A percentile compares a stretch with the other conserved stretches of the same genome.
Conservation (phyloP, 306 rosid species). For the Begonia loranthoides region DNA sequence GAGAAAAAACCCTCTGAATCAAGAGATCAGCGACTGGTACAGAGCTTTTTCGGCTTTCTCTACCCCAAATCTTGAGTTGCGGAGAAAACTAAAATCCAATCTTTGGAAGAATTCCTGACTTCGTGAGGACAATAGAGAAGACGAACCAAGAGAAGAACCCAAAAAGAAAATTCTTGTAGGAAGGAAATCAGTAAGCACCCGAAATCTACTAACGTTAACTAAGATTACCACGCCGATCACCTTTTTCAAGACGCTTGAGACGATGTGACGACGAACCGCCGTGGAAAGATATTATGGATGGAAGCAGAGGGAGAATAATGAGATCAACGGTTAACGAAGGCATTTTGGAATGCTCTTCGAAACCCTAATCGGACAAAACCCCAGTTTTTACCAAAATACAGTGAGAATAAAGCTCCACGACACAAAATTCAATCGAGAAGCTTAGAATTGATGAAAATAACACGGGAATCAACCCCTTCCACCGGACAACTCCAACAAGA, state of each 20-base stretch:
- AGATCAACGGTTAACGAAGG: constrained; percentile 39
- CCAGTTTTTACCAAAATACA: not conserved
- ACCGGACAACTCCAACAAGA: not conserved
- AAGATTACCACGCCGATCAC: constrained; percentile 96
- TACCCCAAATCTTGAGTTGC: constrained; percentile 10
- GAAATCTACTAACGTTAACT: constrained; percentile 41
- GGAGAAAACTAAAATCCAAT: constrained; percentile 8
- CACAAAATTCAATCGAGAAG: no score
- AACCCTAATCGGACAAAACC: constrained; percentile 33
- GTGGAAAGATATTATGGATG: constrained; percentile 32
- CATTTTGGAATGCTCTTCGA: constrained; percentile 85
- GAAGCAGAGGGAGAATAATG: constrained; percentile 22
- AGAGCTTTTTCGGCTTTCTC: not conserved
- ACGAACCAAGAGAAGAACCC: constrained; percentile 4
- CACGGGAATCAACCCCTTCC: not conserved
- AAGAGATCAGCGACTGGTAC: not conserved
- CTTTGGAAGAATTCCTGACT: constrained; percentile 5
- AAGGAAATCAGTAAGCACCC: not conserved
- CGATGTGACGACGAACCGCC: constrained; percentile 61
- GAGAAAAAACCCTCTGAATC: not conserved
- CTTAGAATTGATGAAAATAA: not conserved
- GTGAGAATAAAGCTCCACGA: not conserved
- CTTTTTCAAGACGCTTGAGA: constrained; percentile 58
- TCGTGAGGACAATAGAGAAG: constrained; percentile 10
- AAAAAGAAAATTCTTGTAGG: constrained; percentile 1